These are phyloP conservation scores for Naganishia sp. DNA, from an alignment of 1,284 basidiomycete species.

Conservation along the genomic window DNA sequence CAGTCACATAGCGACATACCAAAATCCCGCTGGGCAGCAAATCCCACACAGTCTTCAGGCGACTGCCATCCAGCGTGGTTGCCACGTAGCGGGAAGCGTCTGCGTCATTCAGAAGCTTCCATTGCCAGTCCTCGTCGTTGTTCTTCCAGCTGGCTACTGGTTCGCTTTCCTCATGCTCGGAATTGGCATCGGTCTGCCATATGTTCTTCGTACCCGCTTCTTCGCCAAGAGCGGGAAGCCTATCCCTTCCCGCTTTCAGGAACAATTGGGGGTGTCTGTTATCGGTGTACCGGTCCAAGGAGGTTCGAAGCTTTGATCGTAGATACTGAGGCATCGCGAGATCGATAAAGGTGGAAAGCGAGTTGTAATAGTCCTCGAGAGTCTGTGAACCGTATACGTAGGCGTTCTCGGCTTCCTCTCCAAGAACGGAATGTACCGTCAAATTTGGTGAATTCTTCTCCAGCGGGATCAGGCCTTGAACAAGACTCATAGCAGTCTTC, in stretches of 20 bases:
- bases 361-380: constrained; percentile 22
- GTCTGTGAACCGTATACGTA: constrained; percentile 24
- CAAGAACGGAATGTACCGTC: constrained; percentile 22
- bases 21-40: constrained; percentile 49
- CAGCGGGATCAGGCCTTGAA: constrained; percentile 12
- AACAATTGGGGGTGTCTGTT: neutral
- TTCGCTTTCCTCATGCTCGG: constrained; percentile 14
- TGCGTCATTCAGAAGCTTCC: constrained; percentile 45
- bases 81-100: constrained; percentile 30
- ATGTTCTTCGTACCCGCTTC: constrained; percentile 33
- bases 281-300: constrained; percentile 19
- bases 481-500: neutral
- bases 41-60: constrained; percentile 45
- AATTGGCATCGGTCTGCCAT: constrained; percentile 53
- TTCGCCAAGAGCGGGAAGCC: constrained; percentile 21
- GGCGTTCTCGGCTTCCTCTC: constrained; percentile 29
- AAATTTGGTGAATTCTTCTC: constrained; percentile 10
- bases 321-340: constrained; percentile 10
- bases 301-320: neutral
- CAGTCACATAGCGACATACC: constrained; percentile 36
- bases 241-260: neutral
- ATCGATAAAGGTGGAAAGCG: constrained; percentile 25
- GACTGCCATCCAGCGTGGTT: constrained; percentile 36
- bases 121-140: constrained; percentile 47
- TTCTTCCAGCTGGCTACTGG: constrained; percentile 45